Evolutionary conservation across 345 rosid species (phyloP).

Genomic region (Nasturtium officinale): DNA sequence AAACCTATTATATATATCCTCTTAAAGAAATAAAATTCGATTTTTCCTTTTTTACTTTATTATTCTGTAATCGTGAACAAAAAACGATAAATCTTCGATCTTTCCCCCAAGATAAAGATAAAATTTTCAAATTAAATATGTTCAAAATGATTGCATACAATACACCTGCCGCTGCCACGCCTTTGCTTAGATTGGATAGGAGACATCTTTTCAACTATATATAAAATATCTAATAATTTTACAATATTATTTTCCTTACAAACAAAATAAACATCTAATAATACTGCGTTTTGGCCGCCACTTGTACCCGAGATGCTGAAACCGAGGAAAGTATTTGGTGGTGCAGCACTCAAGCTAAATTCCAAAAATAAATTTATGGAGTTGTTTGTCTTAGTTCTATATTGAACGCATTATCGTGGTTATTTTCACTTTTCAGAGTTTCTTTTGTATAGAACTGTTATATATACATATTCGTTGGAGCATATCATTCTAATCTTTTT

Average conservation of each 20-base stretch:
- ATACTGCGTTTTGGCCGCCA: constrained; percentile 32
- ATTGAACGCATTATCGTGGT: constrained; percentile 17
- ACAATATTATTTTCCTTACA: not conserved
- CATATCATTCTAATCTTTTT: not conserved
- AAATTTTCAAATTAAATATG: not conserved
- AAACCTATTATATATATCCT: not conserved
- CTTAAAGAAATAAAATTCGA: not conserved
- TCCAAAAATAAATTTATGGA: constrained; percentile 14
- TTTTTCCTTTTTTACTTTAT: not conserved
- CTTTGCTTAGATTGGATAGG: constrained; percentile 15
- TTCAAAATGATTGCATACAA: constrained; percentile 17
- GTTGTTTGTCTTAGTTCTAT: constrained; percentile 12
- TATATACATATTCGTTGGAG: not conserved
- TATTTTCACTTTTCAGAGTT: constrained; percentile 7
- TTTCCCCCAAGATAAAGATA: not conserved
- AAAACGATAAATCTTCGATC: not conserved
- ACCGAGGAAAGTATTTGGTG: constrained; percentile 24
- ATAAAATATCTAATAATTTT: constrained; percentile 9
- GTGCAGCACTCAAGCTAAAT: constrained; percentile 37
- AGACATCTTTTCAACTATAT: constrained; percentile 18
- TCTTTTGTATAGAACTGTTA: not conserved
- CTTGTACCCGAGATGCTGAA: constrained; percentile 36
- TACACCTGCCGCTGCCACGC: constrained; percentile 10
- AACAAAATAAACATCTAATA: not conserved
- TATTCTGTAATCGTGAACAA: not conserved